Conservation (phyloP, 225 moss, liverwort and hornwort genomes). For the Pseudoscleropodium purum region DNA sequence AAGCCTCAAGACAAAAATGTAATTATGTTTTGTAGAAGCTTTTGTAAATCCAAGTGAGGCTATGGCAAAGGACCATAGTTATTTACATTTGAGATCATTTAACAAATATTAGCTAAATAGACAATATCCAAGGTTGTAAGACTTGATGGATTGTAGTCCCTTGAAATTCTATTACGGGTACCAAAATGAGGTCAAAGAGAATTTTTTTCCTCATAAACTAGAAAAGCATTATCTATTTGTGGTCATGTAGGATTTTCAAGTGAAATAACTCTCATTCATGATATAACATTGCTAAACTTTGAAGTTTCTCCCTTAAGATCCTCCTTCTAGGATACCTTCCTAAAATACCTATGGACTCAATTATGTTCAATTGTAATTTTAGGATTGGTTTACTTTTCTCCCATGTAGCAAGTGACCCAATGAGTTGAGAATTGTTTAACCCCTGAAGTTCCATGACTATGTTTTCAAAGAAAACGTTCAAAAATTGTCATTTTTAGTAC, state of each 20-base stretch:
- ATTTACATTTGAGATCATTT: neutral
- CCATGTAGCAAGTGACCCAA: neutral
- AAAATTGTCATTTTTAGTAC: too few relatives aligned
- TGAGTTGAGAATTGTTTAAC: neutral
- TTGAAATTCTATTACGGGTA: accelerated
- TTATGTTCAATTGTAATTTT: neutral
- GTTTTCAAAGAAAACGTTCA: too few relatives aligned
- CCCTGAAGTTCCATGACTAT: too few relatives aligned
- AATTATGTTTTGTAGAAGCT: neutral
- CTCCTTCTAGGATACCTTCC: accelerated
- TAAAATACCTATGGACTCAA: neutral
- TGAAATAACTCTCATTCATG: neutral
- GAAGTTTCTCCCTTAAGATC: accelerated
- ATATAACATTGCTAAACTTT: neutral
- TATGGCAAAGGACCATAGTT: accelerated
- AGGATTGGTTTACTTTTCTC: accelerated
- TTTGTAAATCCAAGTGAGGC: neutral
- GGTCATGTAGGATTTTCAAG: neutral
- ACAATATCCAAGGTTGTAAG: neutral
- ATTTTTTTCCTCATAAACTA: accelerated
- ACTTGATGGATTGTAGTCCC: neutral
- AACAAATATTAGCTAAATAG: neutral
- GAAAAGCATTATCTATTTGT: accelerated
- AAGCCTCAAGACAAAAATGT: neutral
- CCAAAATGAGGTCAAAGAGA: accelerated